Evolutionary conservation across 148 eudicot genomes (phyloP).

Genomic region (Dianthus caryophyllus): DNA sequence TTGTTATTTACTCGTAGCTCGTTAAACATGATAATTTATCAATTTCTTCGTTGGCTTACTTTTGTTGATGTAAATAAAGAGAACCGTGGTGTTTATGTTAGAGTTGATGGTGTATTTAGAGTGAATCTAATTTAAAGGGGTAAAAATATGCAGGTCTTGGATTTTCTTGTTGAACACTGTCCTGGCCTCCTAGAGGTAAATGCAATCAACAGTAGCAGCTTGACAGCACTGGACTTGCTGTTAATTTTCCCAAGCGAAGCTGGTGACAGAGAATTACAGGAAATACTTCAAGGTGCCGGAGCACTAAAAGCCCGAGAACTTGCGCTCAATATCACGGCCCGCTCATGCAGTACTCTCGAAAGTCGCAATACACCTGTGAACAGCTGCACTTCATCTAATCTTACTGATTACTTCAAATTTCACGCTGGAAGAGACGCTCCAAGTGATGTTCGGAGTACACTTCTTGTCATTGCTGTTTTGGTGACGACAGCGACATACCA

Average conservation of each 20-base stretch:
- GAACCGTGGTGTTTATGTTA: too few relatives aligned
- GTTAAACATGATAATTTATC: too few relatives aligned
- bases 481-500: constrained; percentile 64
- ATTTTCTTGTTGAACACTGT: constrained; percentile 23
- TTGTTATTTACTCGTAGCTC: too few relatives aligned
- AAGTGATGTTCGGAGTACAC: constrained; percentile 37
- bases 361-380: neutral
- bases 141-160: constrained; percentile 36
- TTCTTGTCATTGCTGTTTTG: constrained; percentile 47
- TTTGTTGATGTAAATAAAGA: too few relatives aligned
- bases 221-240: constrained; percentile 47
- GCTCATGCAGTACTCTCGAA: neutral
- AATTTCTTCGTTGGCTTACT: too few relatives aligned
- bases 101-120: too few relatives aligned
- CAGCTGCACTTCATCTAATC: neutral
- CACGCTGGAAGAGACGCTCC: constrained; percentile 48
- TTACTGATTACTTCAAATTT: constrained; percentile 43
- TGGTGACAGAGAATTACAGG: constrained; percentile 45
- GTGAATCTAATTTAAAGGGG: neutral
- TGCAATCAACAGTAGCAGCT: constrained; percentile 36
- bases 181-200: constrained; percentile 33
- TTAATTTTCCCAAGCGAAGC: constrained; percentile 41
- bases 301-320: constrained; percentile 29
- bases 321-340: constrained; percentile 2
- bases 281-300: constrained; percentile 34